Percentiles rank a stretch among this genome's conserved stretches.
phyloP scores from a whole-genome alignment of 495 filamentous ascomycete species.

The Talaromyces liani region DNA sequence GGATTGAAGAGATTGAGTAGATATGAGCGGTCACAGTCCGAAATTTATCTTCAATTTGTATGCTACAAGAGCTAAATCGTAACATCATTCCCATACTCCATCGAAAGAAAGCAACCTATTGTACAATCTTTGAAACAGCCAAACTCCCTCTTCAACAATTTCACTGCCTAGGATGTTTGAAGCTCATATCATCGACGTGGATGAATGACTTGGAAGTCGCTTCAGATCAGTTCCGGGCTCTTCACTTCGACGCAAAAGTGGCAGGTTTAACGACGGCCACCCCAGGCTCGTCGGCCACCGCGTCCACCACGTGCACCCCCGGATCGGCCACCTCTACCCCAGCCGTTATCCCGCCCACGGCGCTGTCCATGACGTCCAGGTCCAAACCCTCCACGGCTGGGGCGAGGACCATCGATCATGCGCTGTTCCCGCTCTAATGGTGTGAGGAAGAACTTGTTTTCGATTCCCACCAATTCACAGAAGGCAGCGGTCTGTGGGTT shows the following conservation, averaged over 20 bases:
- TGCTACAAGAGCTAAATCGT: neutral
- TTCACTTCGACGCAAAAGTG: neutral
- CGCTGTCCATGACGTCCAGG: slow-evolving; percentile 5
- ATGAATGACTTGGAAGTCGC: neutral
- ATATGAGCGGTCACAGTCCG: neutral
- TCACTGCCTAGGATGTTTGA: neutral
- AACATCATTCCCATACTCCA: neutral
- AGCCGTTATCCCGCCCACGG: slow-evolving; percentile 13
- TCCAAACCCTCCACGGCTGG: slow-evolving; percentile 19
- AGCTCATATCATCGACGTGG: neutral
- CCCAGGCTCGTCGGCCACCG: slow-evolving; percentile 15
- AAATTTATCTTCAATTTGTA: neutral
- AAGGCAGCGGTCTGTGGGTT: slow-evolving; percentile 76
- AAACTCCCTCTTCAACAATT: neutral
- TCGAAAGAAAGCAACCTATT: neutral
- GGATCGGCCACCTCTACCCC: slow-evolving; percentile 14
- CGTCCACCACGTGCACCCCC: slow-evolving; percentile 10
- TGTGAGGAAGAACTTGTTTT: slow-evolving; percentile 64
- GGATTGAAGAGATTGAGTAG: slow-evolving; percentile 51
- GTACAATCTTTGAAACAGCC: neutral
- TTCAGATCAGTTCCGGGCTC: neutral
- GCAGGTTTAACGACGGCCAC: slow-evolving; percentile 1
- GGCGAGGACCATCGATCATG: slow-evolving; percentile 25
- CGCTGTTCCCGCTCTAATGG: slow-evolving; percentile 59
- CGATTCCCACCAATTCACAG: slow-evolving; percentile 68